Percentiles rank a stretch among this genome's conserved stretches.
phyloP scores from a whole-genome alignment of 2,329 filamentous ascomycete genomes.

The Botryotinia narcissicola region DNA sequence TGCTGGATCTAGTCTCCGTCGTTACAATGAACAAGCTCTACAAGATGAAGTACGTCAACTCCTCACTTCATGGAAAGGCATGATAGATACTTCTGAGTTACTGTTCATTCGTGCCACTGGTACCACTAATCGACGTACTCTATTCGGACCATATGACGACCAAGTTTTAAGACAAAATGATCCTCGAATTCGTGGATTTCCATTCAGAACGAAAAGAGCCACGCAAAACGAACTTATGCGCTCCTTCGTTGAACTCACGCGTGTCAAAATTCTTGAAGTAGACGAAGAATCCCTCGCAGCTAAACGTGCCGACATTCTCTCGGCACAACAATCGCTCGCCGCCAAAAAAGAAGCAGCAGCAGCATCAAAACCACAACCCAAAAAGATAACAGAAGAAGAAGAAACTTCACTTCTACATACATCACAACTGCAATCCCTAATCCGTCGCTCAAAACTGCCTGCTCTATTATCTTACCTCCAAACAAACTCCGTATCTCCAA shows the following conservation, averaged over 20 bases:
- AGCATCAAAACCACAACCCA: conserved; percentile 44
- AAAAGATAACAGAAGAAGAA: conserved; percentile 75
- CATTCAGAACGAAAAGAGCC: conserved; percentile 86
- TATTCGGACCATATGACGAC: conserved; percentile 89
- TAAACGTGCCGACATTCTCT: conserved; percentile 47
- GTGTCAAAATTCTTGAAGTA: conserved; percentile 80
- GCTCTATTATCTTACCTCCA: conserved; percentile 81
- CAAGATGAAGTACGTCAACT: conserved; percentile 83
- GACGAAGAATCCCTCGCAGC: conserved; percentile 60
- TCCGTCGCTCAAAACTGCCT: conserved; percentile 86
- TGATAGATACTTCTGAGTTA: conserved; percentile 81
- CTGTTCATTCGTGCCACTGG: conserved; percentile 90
- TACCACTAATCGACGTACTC: conserved; percentile 76
- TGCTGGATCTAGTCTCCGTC: conserved; percentile 81
- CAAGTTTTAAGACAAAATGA: conserved; percentile 81
- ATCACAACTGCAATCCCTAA: conserved; percentile 80
- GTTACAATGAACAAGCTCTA: conserved; percentile 91
- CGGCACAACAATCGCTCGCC: conserved; percentile 43
- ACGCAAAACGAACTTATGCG: conserved; percentile 95
- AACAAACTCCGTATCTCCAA: conserved; percentile 66
- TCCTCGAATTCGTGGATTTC: conserved; percentile 77
- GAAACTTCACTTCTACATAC: conserved; percentile 82
- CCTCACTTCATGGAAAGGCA: conserved; percentile 76
- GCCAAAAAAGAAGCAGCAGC: conserved; percentile 47
- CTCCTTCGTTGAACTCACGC: conserved; percentile 88